Percentiles rank a stretch among this genome's conserved stretches.
Conservation (phyloP, 2,329 filamentous ascomycete species). For the Conoideocrella luteorostrata region DNA sequence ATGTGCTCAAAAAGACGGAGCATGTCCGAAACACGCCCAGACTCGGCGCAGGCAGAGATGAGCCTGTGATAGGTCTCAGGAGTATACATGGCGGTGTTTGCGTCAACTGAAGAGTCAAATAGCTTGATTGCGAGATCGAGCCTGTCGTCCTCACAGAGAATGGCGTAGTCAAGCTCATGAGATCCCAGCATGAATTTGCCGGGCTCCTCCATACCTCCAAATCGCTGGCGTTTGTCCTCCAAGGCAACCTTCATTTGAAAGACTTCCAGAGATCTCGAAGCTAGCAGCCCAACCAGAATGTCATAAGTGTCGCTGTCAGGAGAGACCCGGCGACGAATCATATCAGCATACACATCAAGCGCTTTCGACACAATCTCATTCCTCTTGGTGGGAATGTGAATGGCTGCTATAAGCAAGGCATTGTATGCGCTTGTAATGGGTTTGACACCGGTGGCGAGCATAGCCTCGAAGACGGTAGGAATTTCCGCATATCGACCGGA, state of each 20-base stretch:
- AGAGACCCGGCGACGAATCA: constrained; percentile 77
- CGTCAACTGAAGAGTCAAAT: constrained; percentile 68
- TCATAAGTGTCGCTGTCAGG: constrained; percentile 84
- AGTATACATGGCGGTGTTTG: constrained; percentile 61
- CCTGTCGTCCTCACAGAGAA: constrained; percentile 80
- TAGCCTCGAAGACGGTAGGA: constrained; percentile 81
- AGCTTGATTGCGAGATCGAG: constrained; percentile 79
- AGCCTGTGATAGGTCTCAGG: constrained; percentile 79
- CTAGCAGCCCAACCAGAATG: constrained; percentile 76
- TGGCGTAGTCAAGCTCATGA: constrained; percentile 78
- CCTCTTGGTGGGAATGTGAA: constrained; percentile 71
- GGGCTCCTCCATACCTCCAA: constrained; percentile 75
- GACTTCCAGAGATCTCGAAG: constrained; percentile 73
- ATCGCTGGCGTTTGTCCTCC: constrained; percentile 77
- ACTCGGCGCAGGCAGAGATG: constrained; percentile 79
- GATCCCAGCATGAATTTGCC: constrained; percentile 86
- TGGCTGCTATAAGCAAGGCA: constrained; percentile 75
- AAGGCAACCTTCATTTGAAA: constrained; percentile 64
- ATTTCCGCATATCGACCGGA: constrained; percentile 77
- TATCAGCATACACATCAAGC: constrained; percentile 91
- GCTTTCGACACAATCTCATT: constrained; percentile 85
- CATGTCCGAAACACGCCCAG: constrained; percentile 81
- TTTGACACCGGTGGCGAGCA: constrained; percentile 75
- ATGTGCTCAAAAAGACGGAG: constrained; percentile 85
- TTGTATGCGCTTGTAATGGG: constrained; percentile 89